Conservation (phyloP, 2,329 filamentous ascomycete species). For the Phialemonium atrogriseum region DNA sequence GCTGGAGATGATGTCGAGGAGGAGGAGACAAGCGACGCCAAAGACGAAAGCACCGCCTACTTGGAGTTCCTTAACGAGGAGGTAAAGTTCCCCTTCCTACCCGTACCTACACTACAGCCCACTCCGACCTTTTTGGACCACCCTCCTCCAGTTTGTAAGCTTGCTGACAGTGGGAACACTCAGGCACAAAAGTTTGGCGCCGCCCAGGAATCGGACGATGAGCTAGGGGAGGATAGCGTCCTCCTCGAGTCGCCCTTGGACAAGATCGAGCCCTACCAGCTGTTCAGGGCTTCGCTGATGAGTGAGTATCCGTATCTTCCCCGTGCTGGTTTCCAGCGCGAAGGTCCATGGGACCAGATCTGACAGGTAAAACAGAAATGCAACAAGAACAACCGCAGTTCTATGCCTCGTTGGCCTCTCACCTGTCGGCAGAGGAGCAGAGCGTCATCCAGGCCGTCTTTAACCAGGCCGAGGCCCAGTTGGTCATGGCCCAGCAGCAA, state of each 20-base stretch:
- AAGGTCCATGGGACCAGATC: too few species aligned
- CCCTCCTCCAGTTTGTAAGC: background rate
- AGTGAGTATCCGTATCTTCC: conserved; percentile 50
- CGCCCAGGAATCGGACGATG: conserved; percentile 64
- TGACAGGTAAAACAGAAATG: conserved; percentile 64
- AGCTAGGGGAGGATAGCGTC: conserved; percentile 86
- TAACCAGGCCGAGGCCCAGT: conserved; percentile 53
- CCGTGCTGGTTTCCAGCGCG: too few species aligned
- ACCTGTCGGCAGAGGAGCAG: conserved; percentile 74
- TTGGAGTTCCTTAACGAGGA: conserved; percentile 94
- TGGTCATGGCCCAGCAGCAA: conserved; percentile 28
- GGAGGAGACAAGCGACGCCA: conserved; percentile 57
- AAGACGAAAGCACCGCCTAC: conserved; percentile 90
- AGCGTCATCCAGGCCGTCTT: conserved; percentile 71
- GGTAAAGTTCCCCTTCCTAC: conserved; percentile 35
- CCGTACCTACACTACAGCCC: background rate
- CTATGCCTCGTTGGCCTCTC: conserved; percentile 71
- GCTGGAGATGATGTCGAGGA: conserved; percentile 62
- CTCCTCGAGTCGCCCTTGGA: conserved; percentile 90
- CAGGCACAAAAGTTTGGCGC: conserved; percentile 78
- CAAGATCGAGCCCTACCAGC: conserved; percentile 85
- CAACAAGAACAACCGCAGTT: conserved; percentile 88
- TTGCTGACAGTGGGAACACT: conserved; percentile 13
- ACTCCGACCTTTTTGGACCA: background rate
- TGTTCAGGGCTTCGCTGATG: conserved; percentile 76